These are phyloP conservation scores for Gelatoporia subvermispora DNA, from an alignment of 768 basidiomycete species.

Conservation along the genomic window DNA sequence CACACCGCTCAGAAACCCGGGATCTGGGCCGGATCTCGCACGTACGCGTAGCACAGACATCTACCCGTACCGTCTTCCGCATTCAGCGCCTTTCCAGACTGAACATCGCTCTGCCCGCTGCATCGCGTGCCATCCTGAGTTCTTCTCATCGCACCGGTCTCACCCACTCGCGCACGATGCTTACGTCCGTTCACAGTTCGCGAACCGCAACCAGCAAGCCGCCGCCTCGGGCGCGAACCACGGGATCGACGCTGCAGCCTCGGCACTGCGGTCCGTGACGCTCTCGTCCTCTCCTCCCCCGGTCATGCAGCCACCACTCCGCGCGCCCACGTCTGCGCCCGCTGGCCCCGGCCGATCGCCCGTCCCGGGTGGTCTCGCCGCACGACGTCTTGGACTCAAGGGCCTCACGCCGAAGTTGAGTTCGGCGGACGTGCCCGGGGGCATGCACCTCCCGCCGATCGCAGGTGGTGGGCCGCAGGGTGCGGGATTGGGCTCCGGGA, in stretches of 20 bases:
- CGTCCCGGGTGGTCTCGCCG: constrained; percentile 21
- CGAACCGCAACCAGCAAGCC: constrained; percentile 27
- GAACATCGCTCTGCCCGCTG: too few species aligned
- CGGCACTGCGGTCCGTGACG: constrained; percentile 23
- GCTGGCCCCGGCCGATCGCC: constrained; percentile 9
- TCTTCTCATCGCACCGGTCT: not conserved
- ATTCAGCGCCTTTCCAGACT: too few species aligned
- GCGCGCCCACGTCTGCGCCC: constrained; percentile 26
- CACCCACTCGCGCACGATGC: too few species aligned
- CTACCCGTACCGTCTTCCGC: too few species aligned
- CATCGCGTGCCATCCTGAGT: too few species aligned
- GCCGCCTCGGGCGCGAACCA: too few species aligned
- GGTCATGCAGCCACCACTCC: constrained; percentile 11
- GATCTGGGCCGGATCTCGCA: too few species aligned
- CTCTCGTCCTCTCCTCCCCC: constrained; percentile 3
- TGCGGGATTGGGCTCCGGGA: constrained; percentile 68
- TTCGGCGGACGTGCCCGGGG: constrained; percentile 18
- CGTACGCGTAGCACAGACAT: too few species aligned
- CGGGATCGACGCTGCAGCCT: constrained; percentile 34
- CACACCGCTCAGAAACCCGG: too few species aligned
- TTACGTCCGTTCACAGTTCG: constrained; percentile 34
- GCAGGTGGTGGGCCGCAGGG: constrained; percentile 51
- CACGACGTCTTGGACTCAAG: constrained; percentile 16
- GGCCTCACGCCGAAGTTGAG: constrained; percentile 40
- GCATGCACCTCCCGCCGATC: constrained; percentile 43